These are phyloP conservation scores for Solanum bulbocastanum DNA, from an alignment of 257 asterid species.

Conservation along the genomic window DNA sequence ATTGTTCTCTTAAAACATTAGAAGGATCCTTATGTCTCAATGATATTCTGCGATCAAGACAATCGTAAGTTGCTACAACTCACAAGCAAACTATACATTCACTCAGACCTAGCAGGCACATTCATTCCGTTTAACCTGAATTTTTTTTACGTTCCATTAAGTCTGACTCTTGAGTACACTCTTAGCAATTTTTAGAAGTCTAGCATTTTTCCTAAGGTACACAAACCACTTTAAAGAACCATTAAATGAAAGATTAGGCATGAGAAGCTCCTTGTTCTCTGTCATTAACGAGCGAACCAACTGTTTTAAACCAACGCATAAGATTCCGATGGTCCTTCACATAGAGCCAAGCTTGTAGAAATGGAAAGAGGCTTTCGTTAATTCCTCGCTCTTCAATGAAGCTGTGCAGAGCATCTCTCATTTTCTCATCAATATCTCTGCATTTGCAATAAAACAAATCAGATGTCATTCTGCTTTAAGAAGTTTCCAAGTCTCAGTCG, in stretches of 20 bases:
- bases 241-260: slow-evolving; percentile 2
- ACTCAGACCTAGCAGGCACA: not conserved
- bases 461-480: not conserved
- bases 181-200: not conserved
- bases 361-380: slow-evolving; percentile 65
- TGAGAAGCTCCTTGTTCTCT: slow-evolving; percentile 15
- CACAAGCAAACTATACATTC: not conserved
- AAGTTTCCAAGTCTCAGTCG: not conserved
- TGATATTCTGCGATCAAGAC: not conserved
- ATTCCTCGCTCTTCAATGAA: slow-evolving; percentile 78
- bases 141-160: not conserved
- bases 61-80: not conserved
- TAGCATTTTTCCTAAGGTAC: not conserved
- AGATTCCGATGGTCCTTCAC: slow-evolving; percentile 88
- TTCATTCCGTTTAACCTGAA: not conserved
- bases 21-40: not conserved
- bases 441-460: not conserved
- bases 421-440: slow-evolving; percentile 6
- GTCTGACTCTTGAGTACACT: not conserved
- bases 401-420: slow-evolving; percentile 5
- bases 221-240: not conserved
- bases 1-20: not conserved
- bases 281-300: slow-evolving; percentile 39
- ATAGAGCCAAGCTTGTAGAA: slow-evolving; percentile 95
- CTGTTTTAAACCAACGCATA: slow-evolving; percentile 50